Base-by-base conservation (phyloP, 768 basidiomycete genomes). In the Solioccasus polychromus region DNA sequence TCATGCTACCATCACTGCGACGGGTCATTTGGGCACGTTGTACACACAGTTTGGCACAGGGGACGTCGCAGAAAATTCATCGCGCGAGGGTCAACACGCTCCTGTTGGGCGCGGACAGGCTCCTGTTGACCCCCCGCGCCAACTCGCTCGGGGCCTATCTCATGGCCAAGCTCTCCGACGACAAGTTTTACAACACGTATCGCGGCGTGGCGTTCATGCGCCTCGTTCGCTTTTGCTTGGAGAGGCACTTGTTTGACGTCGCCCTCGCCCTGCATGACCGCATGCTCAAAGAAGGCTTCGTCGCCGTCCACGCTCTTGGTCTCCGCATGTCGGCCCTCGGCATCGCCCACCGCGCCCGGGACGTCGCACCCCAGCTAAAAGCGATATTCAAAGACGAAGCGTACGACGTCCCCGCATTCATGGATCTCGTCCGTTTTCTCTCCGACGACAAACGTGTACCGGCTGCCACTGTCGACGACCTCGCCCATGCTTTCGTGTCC, bases 181-280 rank as follows among this genome's bases (percentile, higher is more conserved):
- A n/a, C 24, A 53, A 50, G 35, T 64, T 62, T 20, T 35, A 65
- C 48, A 67, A 64, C 24, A 52, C 58, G 0, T 67, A 64, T 23
- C 58, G 63, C 8, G 44, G 54, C 25, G 29, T 35, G n/a, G 58
- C 65, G 10, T 77, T 69, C 50, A 69, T 72, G 47, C 63, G 61
- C 17, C 54, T 70, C 36, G 70, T 78, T 18, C 51, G 61, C 8
- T 62, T 70, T 17, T 71, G 79, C 37, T 55, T 81, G 19, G 59
- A 69, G 15, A 53, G 68, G 30, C 64, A 66, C 2, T 45, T 60
- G 8, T 70, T 73, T 42, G 52, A 55, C 11, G 61, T 68, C 26
- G 78, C 80, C 0, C 54, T 68, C 15, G 47, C 57, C 3, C 58
- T 79, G 10, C 71, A 76, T 52, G 52, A 65, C 8, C 66, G 69